phyloP scores from a whole-genome alignment of 805 yeast species.

The Starmerella vaccinii region DNA sequence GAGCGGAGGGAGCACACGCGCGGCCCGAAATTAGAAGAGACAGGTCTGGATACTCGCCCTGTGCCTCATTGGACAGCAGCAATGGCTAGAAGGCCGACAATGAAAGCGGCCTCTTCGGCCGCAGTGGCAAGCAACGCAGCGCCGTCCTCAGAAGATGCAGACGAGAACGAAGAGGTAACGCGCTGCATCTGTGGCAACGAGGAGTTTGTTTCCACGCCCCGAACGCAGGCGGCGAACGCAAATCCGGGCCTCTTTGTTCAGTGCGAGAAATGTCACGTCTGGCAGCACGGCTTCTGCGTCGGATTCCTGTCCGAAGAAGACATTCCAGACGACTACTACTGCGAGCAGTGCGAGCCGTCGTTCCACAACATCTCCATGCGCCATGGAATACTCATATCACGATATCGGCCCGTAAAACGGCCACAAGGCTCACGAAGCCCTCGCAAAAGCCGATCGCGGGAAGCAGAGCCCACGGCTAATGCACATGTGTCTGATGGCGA shows the following conservation, averaged over 20 bases:
- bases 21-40: background rate
- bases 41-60: background rate
- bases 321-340: slow-evolving; percentile 90
- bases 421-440: background rate
- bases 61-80: background rate
- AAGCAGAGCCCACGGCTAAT: background rate
- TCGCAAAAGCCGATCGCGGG: slow-evolving; percentile 1
- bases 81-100: slow-evolving; percentile 13
- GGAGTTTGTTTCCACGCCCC: slow-evolving; percentile 34
- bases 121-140: background rate
- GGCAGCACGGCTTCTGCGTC: slow-evolving; percentile 98
- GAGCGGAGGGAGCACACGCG: slow-evolving; percentile 2
- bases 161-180: slow-evolving; percentile 39
- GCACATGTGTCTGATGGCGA: background rate
- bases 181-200: slow-evolving; percentile 47
- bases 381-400: slow-evolving; percentile 14
- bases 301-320: slow-evolving; percentile 64
- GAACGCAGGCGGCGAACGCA: slow-evolving; percentile 40
- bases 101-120: slow-evolving; percentile 1
- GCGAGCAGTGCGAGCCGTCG: slow-evolving; percentile 84
- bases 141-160: slow-evolving; percentile 13
- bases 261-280: slow-evolving; percentile 86
- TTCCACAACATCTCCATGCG: slow-evolving; percentile 39
- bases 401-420: slow-evolving; percentile 12
- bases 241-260: slow-evolving; percentile 93